These are phyloP conservation scores for Dujonia santamariae DNA, from an alignment of 1,139 yeast genomes.

Conservation along the genomic window DNA sequence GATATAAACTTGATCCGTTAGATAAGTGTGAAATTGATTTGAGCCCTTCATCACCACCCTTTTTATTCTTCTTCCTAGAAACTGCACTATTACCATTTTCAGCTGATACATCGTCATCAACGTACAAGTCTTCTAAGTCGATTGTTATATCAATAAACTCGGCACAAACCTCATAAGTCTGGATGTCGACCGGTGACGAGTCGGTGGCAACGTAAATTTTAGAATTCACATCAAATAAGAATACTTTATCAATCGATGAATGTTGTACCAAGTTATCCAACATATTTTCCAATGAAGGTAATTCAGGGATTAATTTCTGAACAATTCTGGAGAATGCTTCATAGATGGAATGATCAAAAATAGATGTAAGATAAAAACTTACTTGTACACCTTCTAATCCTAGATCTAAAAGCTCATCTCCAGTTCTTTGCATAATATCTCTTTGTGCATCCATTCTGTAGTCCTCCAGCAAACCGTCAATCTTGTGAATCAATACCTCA, in stretches of 20 bases:
- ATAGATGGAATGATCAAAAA: slow-evolving; percentile 92
- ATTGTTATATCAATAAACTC: slow-evolving; percentile 94
- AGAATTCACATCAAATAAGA: slow-evolving; percentile 87
- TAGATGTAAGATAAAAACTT: slow-evolving; percentile 86
- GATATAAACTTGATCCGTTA: slow-evolving; percentile 77
- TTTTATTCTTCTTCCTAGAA: slow-evolving; percentile 6
- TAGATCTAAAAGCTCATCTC: slow-evolving; percentile 85
- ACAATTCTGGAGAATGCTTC: slow-evolving; percentile 94
- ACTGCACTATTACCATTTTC: slow-evolving; percentile 12
- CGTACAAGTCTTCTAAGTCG: slow-evolving; percentile 75
- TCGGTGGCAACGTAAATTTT: slow-evolving; percentile 96
- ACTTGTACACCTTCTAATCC: slow-evolving; percentile 92
- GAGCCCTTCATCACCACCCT: slow-evolving; percentile 20
- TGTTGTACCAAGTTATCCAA: slow-evolving; percentile 86
- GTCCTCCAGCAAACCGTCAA: slow-evolving; percentile 93
- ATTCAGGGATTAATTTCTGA: slow-evolving; percentile 84
- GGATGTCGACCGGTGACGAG: slow-evolving; percentile 92
- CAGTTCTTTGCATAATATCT: slow-evolving; percentile 93
- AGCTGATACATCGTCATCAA: slow-evolving; percentile 26
- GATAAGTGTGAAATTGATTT: slow-evolving; percentile 73
- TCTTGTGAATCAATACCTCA: slow-evolving; percentile 91
- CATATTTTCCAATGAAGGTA: slow-evolving; percentile 85
- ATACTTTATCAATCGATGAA: slow-evolving; percentile 88
- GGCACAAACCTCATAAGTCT: slow-evolving; percentile 94
- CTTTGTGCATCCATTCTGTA: slow-evolving; percentile 91